phyloP scores from a whole-genome alignment of 495 filamentous ascomycete species.

The Sphaerosporella brunnea region DNA sequence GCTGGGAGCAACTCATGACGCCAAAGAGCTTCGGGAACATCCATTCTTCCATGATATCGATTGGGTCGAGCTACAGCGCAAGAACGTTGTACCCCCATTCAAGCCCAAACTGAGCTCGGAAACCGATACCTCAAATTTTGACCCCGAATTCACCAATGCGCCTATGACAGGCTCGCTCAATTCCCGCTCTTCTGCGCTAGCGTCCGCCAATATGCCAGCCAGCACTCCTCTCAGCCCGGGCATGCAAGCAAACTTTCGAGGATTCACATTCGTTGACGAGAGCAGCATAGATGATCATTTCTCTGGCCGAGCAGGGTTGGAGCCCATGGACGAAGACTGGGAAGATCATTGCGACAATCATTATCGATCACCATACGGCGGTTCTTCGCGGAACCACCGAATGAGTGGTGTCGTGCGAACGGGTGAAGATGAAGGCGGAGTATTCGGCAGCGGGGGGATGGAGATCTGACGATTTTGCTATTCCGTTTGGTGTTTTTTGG shows the following conservation, averaged over 20 bases:
- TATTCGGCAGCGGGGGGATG: slow-evolving; percentile 25
- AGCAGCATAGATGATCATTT: slow-evolving; percentile 88
- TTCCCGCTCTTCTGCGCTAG: slow-evolving; percentile 62
- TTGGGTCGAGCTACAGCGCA: slow-evolving; percentile 70
- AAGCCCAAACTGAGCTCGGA: slow-evolving; percentile 92
- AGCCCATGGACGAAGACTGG: slow-evolving; percentile 57
- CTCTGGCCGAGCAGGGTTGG: slow-evolving; percentile 39
- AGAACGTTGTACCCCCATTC: slow-evolving; percentile 90
- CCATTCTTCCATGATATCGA: slow-evolving; percentile 89
- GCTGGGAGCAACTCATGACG: slow-evolving; percentile 75
- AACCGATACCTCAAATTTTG: slow-evolving; percentile 92
- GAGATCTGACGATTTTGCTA: too few relatives aligned
- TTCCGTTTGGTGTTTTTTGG: too few relatives aligned
- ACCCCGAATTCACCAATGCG: slow-evolving; percentile 95
- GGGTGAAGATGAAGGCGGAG: slow-evolving; percentile 21
- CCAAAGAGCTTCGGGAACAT: slow-evolving; percentile 84
- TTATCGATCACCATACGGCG: slow-evolving; percentile 6
- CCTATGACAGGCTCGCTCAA: slow-evolving; percentile 70
- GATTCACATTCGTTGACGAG: slow-evolving; percentile 96
- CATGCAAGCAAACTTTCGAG: slow-evolving; percentile 94
- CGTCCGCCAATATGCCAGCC: slow-evolving; percentile 55
- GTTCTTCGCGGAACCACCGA: slow-evolving; percentile 12
- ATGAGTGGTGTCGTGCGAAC: slow-evolving; percentile 22
- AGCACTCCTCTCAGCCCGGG: slow-evolving; percentile 83
- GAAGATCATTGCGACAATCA: slow-evolving; percentile 34